Evolutionary conservation across 1,139 yeast species (phyloP).

Genomic region (Meyerozyma smithsonii): DNA sequence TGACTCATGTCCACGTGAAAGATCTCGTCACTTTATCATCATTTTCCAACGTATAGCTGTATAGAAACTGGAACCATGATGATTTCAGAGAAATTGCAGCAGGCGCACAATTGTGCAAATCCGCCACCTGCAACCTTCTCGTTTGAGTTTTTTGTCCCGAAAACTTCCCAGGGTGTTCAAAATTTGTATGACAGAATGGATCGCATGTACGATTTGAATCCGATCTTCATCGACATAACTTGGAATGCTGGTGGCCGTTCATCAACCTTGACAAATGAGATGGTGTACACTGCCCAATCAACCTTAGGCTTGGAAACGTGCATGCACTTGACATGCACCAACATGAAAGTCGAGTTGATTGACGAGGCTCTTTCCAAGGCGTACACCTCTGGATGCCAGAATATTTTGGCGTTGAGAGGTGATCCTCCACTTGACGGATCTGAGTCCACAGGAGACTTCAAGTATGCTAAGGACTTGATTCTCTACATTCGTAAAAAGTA

Average conservation of each 20-base stretch:
- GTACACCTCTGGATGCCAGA: constrained; percentile 88
- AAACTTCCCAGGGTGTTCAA: constrained; percentile 94
- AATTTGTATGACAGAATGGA: constrained; percentile 96
- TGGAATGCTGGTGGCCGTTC: constrained; percentile 98
- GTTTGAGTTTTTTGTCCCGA: constrained; percentile 97
- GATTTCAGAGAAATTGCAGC: constrained; percentile 48
- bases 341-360: constrained; percentile 78
- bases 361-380: constrained; percentile 86
- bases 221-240: constrained; percentile 89
- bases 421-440: constrained; percentile 70
- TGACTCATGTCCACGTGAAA: background rate
- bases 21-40: background rate
- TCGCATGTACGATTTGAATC: constrained; percentile 90
- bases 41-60: background rate
- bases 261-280: constrained; percentile 77
- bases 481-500: constrained; percentile 49
- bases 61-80: constrained; percentile 31
- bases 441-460: constrained; percentile 67
- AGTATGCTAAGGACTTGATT: constrained; percentile 65
- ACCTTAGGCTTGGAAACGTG: constrained; percentile 95
- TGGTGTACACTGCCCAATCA: constrained; percentile 87
- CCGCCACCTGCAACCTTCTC: constrained; percentile 74
- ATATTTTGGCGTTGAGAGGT: constrained; percentile 81
- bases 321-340: constrained; percentile 96
- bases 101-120: constrained; percentile 39